A percentile compares a stretch with the other conserved stretches of the same genome.
These are phyloP conservation scores for Papiliotrema terrestris DNA, from an alignment of 1,284 basidiomycete species.

Conservation along the genomic window DNA sequence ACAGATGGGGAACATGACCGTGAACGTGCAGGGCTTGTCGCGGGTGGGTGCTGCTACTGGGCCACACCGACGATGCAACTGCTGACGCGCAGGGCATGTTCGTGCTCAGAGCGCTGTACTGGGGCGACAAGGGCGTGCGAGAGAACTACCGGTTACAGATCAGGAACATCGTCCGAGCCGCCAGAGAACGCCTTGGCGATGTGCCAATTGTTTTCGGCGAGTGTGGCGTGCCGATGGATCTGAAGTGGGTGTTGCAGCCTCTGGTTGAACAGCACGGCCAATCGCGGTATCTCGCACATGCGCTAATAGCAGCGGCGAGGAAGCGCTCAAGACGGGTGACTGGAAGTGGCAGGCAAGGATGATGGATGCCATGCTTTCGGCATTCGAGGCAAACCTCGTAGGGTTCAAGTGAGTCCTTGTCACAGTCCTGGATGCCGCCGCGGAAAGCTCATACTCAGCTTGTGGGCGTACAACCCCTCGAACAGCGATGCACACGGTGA, in stretches of 20 bases:
- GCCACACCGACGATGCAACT: not conserved
- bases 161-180: constrained; percentile 67
- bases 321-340: constrained; percentile 68
- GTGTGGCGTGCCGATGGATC: constrained; percentile 88
- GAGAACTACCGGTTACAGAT: constrained; percentile 81
- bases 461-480: constrained; percentile 93
- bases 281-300: not conserved
- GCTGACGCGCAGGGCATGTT: constrained; percentile 68
- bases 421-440: not conserved
- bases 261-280: not conserved
- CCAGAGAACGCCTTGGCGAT: constrained; percentile 66
- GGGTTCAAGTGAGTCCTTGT: constrained; percentile 70
- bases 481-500: constrained; percentile 79
- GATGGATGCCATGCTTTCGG: constrained; percentile 85
- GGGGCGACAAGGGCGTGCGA: constrained; percentile 67
- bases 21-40: constrained; percentile 85
- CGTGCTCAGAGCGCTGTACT: constrained; percentile 71
- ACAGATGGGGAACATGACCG: constrained; percentile 72
- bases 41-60: constrained; percentile 54
- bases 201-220: constrained; percentile 81
- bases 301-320: constrained; percentile 57
- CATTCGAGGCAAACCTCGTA: constrained; percentile 65
- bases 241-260: constrained; percentile 63
- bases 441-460: constrained; percentile 49
- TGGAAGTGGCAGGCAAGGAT: constrained; percentile 76